These are phyloP conservation scores for Fusarium albosuccineum DNA, from an alignment of 2,329 filamentous ascomycete species.

Conservation along the genomic window DNA sequence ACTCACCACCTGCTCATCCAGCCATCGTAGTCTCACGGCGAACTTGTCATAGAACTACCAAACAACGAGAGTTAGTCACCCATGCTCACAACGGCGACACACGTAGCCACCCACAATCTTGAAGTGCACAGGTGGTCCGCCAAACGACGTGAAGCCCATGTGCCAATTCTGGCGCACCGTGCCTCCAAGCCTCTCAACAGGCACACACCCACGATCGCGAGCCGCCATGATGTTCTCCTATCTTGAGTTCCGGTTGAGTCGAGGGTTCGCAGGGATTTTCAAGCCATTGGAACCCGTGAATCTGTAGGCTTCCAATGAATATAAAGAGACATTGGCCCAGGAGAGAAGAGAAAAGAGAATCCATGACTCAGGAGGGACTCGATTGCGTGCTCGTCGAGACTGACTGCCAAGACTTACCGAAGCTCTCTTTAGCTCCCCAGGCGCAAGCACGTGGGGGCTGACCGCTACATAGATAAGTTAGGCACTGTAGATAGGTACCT, in stretches of 20 bases:
- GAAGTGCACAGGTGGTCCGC: constrained; percentile 34
- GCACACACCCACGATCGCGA: constrained; percentile 16
- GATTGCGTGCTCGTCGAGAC: constrained; percentile 12
- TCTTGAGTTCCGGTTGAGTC: not conserved
- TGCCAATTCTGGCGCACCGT: constrained; percentile 61
- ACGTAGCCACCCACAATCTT: constrained; percentile 10
- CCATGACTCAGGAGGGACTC: not conserved
- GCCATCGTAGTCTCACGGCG: constrained; percentile 71
- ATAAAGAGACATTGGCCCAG: too few species aligned
- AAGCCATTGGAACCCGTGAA: too few species aligned
- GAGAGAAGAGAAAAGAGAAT: not conserved
- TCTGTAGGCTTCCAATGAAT: too few species aligned
- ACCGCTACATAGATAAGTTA: not conserved
- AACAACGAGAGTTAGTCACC: not conserved
- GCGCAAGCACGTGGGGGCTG: not conserved
- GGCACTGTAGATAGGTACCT: not conserved
- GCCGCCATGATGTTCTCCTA: not conserved
- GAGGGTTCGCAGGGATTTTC: too few species aligned
- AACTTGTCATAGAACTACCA: constrained; percentile 58
- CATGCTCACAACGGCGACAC: not conserved
- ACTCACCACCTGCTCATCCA: constrained; percentile 74
- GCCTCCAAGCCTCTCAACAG: constrained; percentile 17
- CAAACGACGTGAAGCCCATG: constrained; percentile 29
- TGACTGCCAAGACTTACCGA: not conserved
- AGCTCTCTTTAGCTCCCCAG: too few species aligned